These are phyloP conservation scores for Balamuthia mandrillaris DNA, from an alignment of 208 protist genomes.

Conservation along the genomic window DNA sequence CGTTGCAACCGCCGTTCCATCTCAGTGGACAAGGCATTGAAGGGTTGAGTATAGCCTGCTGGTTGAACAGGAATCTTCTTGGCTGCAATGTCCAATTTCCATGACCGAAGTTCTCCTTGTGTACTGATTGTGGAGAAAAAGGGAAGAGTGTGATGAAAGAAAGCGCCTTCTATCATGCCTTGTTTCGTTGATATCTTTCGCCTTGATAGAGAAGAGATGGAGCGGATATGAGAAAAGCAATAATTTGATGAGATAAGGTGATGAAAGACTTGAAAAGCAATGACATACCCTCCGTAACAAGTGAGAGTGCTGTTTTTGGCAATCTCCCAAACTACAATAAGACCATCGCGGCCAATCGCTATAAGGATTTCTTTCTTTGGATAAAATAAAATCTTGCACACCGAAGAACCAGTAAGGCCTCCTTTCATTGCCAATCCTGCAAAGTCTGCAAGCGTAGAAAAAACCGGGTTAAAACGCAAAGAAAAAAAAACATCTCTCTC, in stretches of 20 bases:
- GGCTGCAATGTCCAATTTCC: background rate
- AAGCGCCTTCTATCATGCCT: background rate
- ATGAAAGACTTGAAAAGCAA: background rate
- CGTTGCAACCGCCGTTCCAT: conserved; percentile 4
- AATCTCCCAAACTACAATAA: conserved; percentile 21
- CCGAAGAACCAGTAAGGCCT: background rate
- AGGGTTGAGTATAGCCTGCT: conserved; percentile 17
- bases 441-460: too few species aligned
- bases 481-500: background rate
- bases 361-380: conserved; percentile 18
- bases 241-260: too few species aligned
- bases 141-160: background rate
- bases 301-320: background rate
- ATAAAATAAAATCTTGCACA: too few species aligned
- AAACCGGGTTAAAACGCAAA: too few species aligned
- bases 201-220: background rate
- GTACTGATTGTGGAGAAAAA: background rate
- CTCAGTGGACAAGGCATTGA: conserved; percentile 5
- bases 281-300: background rate
- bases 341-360: background rate
- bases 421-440: too few species aligned
- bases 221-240: too few species aligned
- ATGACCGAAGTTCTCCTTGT: background rate
- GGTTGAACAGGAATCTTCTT: conserved; percentile 23
- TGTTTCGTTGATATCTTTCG: background rate